Evolutionary conservation across 164 flowering plant genomes (phyloP).

Genomic region (Chimonanthus salicifolius): DNA sequence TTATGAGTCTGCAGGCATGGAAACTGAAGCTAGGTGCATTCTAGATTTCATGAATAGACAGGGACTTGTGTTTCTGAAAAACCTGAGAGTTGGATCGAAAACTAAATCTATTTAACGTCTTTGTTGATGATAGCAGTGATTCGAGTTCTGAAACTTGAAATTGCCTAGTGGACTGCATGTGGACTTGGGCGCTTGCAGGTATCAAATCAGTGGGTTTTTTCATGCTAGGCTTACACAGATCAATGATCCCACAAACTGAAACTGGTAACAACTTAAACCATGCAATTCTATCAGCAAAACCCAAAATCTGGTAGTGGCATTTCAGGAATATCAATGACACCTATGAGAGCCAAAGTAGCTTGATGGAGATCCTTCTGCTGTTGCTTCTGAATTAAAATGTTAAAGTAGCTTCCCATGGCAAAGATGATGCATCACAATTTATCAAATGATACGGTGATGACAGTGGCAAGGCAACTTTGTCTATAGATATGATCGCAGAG

Average conservation of each 20-base stretch:
- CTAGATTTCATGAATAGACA: conserved; percentile 45
- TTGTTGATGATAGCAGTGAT: not conserved
- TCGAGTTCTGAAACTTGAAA: not conserved
- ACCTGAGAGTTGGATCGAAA: conserved; percentile 45
- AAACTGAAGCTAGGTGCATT: conserved; percentile 35
- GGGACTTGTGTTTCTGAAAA: conserved; percentile 39
- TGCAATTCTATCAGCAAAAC: not conserved
- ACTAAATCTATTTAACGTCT: not conserved
- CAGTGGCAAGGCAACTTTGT: not conserved
- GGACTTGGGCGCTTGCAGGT: not conserved
- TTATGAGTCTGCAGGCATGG: conserved; percentile 45
- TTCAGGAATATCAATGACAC: not conserved
- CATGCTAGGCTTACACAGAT: not conserved
- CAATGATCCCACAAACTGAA: not conserved
- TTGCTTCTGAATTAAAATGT: not conserved
- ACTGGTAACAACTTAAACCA: not conserved
- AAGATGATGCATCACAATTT: not conserved
- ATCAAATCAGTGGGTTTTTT: not conserved
- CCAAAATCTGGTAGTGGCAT: not conserved
- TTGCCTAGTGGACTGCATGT: not conserved
- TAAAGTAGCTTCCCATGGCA: not conserved
- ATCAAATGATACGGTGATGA: not conserved
- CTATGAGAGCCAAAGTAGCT: not conserved
- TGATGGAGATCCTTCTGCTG: not conserved
- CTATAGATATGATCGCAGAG: not conserved